Evolutionary conservation across 1,284 basidiomycete genomes (phyloP).

Genomic region (Malassezia obtusa): DNA sequence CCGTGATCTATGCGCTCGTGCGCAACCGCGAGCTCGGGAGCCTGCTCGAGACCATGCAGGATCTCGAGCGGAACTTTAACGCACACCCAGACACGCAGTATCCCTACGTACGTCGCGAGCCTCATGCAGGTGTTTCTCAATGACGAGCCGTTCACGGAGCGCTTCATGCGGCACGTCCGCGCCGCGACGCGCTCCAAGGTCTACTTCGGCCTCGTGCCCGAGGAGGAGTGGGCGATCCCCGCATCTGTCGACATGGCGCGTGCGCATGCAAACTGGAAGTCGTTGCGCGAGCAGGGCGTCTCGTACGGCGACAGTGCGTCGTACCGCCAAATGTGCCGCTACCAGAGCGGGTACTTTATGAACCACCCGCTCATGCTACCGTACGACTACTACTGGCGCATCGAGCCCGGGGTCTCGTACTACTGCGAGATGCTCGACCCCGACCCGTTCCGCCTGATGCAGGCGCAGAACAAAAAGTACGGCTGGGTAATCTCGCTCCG

Average conservation of each 20-base stretch:
- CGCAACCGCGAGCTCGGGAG: conserved; percentile 40
- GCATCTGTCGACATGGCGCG: conserved; percentile 57
- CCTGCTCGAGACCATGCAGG: conserved; percentile 28
- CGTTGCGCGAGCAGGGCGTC: conserved; percentile 55
- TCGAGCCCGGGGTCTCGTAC: conserved; percentile 65
- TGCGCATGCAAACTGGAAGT: conserved; percentile 58
- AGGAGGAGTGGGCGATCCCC: conserved; percentile 73
- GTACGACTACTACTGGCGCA: conserved; percentile 87
- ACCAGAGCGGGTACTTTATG: conserved; percentile 70
- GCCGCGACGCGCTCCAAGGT: conserved; percentile 31
- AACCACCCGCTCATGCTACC: conserved; percentile 53
- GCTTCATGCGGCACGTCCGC: conserved; percentile 42
- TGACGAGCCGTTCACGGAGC: conserved; percentile 45
- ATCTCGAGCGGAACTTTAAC: conserved; percentile 38
- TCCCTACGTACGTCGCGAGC: conserved; percentile 28
- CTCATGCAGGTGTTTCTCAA: conserved; percentile 44
- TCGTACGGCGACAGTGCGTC: conserved; percentile 62
- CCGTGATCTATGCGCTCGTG: conserved; percentile 43
- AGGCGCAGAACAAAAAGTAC: conserved; percentile 60
- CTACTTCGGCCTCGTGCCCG: conserved; percentile 67
- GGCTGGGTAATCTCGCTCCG: conserved; percentile 68
- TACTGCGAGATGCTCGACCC: conserved; percentile 62
- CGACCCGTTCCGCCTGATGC: conserved; percentile 79
- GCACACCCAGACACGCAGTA: conserved; percentile 23
- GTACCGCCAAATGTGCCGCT: conserved; percentile 62